phyloP scores from a whole-genome alignment of 306 rosid species.

The Albizia julibrissin region DNA sequence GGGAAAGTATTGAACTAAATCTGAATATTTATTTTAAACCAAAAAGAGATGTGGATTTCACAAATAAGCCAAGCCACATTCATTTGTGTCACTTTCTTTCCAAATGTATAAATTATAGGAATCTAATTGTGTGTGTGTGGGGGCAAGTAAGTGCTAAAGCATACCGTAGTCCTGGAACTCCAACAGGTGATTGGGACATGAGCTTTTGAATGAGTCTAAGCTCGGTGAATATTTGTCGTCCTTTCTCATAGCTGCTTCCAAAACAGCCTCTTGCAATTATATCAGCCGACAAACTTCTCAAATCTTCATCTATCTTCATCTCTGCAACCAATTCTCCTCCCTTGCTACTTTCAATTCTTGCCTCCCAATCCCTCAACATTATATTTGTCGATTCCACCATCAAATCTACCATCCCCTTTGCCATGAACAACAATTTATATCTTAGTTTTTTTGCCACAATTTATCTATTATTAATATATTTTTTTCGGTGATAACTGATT shows the following conservation, averaged over 20 bases:
- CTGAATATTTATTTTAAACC: background rate
- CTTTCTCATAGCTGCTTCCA: slow-evolving; percentile 66
- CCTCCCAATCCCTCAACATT: slow-evolving; percentile 56
- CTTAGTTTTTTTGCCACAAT: background rate
- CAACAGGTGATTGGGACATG: slow-evolving; percentile 44
- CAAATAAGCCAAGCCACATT: background rate
- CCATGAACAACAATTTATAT: background rate
- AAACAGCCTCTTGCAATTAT: slow-evolving; percentile 69
- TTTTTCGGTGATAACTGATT: background rate
- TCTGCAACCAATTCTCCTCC: slow-evolving; percentile 45
- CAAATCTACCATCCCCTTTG: slow-evolving; percentile 61
- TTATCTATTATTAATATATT: too few relatives aligned
- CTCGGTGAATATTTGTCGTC: slow-evolving; percentile 62
- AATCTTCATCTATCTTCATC: slow-evolving; percentile 50
- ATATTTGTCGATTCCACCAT: slow-evolving; percentile 60
- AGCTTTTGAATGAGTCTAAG: slow-evolving; percentile 59
- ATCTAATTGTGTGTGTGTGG: background rate
- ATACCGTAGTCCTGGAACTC: slow-evolving; percentile 70
- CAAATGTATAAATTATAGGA: background rate
- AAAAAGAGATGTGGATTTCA: background rate
- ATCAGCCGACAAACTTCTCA: slow-evolving; percentile 61
- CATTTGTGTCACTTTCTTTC: background rate
- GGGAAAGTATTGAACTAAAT: background rate
- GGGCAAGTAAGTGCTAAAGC: background rate
- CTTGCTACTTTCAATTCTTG: slow-evolving; percentile 40